Percentiles rank a stretch among this genome's conserved stretches.
Evolutionary conservation across 202 grass and related monocot species (phyloP).

Genomic region (Alloteropsis angusta): DNA sequence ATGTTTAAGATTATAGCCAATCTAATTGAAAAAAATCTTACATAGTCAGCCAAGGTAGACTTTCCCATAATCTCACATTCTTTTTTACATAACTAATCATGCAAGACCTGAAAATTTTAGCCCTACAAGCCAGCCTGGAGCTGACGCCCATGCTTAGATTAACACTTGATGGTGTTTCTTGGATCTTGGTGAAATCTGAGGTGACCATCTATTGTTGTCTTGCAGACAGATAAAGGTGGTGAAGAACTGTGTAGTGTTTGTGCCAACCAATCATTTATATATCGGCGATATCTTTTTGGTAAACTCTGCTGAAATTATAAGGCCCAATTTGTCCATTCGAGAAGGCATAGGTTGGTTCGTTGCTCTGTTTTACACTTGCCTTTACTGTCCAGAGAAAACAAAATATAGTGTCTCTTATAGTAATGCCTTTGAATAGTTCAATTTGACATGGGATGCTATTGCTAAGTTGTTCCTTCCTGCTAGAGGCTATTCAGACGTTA

Average conservation of each 20-base stretch:
- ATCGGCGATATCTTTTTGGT: slow-evolving; percentile 96
- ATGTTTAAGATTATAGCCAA: neutral
- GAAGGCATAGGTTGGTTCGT: slow-evolving; percentile 87
- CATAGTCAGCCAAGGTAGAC: neutral
- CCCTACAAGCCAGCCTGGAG: neutral
- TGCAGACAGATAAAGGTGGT: slow-evolving; percentile 93
- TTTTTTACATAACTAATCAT: neutral
- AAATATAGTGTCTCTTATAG: neutral
- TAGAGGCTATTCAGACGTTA: neutral
- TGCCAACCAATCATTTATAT: slow-evolving; percentile 98
- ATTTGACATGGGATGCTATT: neutral
- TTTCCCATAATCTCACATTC: neutral
- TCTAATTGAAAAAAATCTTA: neutral
- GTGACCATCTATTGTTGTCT: slow-evolving; percentile 22
- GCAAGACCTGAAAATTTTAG: neutral
- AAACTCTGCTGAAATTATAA: slow-evolving; percentile 84
- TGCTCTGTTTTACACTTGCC: slow-evolving; percentile 1
- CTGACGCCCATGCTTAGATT: neutral
- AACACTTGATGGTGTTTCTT: neutral
- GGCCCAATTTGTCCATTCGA: slow-evolving; percentile 87
- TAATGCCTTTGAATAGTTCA: neutral
- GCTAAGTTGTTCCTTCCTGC: neutral
- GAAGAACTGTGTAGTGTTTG: slow-evolving; percentile 96
- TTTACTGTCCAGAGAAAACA: neutral
- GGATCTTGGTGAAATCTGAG: slow-evolving; percentile 12